Evolutionary conservation across 371 early-diverging fungal genomes (phyloP), one percentile per base, ranked within the genome.

Genomic region (Homolaphlyctis polyrhiza): DNA sequence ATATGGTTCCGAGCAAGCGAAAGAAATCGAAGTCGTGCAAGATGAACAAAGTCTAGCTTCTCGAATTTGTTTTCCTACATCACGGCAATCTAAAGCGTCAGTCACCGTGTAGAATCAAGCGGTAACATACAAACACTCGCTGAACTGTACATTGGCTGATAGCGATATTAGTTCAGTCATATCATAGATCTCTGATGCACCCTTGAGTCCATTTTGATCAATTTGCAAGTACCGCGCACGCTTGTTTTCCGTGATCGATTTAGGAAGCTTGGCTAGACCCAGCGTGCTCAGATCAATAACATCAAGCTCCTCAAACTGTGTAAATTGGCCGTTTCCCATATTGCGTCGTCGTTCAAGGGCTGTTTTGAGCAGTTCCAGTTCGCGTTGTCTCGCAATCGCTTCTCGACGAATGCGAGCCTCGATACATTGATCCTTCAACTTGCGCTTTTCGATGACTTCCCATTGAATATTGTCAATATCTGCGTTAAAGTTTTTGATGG

Each of bases 31-130:
- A 73, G 48, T 30, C 57, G 52, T 11, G 57, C 58, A 23, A 73
- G 48, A 8, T 51, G 25, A 8, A 57, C 43, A 11, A 73, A 29
- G 59, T 70, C 67, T 2, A 73, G 6, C n/a, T 52, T 39, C 16
- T 45, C 33, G 34, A 73, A 48, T 64, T 64, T 60, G 60, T 73
- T 73, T 30, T 51, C 32, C 73, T 73, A 13, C 25, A 33, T 51
- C 11, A 51, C 6, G 32, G 25, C 11, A 14, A 45, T 45, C 45
- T 45, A 45, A 18, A 18, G 23, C 16, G 23, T 45, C 23, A 45
- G 45, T 18, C 16, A 18, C 23, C 45, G n/a, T n/a, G n/a, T n/a
- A n/a, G n/a, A n/a, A n/a, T n/a, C n/a, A n/a, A n/a, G n/a, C n/a
- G n/a, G n/a, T n/a, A n/a, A n/a, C n/a, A n/a, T n/a, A n/a, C n/a